These are phyloP conservation scores for Boechera retrofracta DNA, from an alignment of 345 rosid genomes.

Conservation along the genomic window DNA sequence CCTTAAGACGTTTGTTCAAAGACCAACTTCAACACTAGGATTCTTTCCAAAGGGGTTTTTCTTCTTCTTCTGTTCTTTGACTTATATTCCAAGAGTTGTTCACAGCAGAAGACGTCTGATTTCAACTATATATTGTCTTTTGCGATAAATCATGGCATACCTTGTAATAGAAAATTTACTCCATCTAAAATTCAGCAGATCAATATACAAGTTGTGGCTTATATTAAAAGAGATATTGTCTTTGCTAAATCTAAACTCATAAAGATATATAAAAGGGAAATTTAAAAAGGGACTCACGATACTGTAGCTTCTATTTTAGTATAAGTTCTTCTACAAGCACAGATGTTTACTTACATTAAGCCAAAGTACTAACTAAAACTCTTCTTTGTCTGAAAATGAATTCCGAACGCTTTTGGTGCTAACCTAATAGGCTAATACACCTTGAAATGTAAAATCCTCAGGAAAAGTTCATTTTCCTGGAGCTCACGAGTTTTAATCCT, in stretches of 20 bases:
- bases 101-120: conserved; percentile 10
- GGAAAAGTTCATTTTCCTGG: neutral
- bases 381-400: conserved; percentile 19
- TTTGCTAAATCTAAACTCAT: conserved; percentile 18
- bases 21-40: conserved; percentile 10
- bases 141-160: conserved; percentile 1
- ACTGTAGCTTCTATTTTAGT: neutral
- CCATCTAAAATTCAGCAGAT: conserved; percentile 9
- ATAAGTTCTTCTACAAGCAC: conserved; percentile 19
- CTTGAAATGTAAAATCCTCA: neutral
- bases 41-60: conserved; percentile 10
- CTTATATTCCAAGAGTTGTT: conserved; percentile 17
- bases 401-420: conserved; percentile 6
- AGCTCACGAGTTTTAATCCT: conserved; percentile 2
- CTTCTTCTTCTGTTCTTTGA: conserved; percentile 7
- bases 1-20: conserved; percentile 3
- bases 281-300: neutral
- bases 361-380: conserved; percentile 10
- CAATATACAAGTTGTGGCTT: conserved; percentile 2
- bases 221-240: neutral
- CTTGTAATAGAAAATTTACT: conserved; percentile 30
- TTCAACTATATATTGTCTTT: conserved; percentile 1
- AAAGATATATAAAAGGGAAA: neutral
- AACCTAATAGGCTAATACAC: conserved; percentile 11
- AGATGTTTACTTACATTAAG: conserved; percentile 24